Base-by-base conservation (phyloP, 495 filamentous ascomycete genomes). In the Glonium stellatum region DNA sequence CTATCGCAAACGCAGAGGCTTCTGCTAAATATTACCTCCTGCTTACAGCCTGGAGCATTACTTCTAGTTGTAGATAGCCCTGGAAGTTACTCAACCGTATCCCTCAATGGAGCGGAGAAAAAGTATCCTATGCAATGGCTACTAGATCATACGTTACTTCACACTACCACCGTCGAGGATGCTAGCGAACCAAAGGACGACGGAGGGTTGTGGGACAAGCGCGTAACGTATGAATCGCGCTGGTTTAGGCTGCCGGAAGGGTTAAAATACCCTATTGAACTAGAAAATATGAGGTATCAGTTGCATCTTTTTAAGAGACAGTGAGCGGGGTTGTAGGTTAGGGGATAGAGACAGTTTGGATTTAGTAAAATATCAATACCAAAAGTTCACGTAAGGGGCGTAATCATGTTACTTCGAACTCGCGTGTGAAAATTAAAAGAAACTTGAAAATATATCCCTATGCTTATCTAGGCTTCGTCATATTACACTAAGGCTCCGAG, bases 281-380 rank as follows among this genome's bases (percentile, higher is more conserved):
- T 97, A 72, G 92, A 97, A 76, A 87, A 96, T 72, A 95, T 96
- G 90, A 82, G 92, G 55, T 96, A 89, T 76, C 91, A 96, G 73
- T 76, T 96, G 64, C 89, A 95, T 78, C 67, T 96, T 10, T 96
- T 92, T 64, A 31, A 31, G 27, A 31, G 27, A 31, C 27, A 6
- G 27, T 31, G 27, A 31, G 6, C 6, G 27, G 27, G 6, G 2
- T 31, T 31, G 6, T 6, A 31, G 6, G 27, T 6, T 31, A 6
- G 6, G 6, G 27, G 27, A 31, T 6, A 31, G 3, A n/a, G n/a
- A n/a, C n/a, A n/a, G n/a, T n/a, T n/a, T n/a, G n/a, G n/a, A n/a
- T n/a, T n/a, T n/a, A n/a, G n/a, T n/a, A n/a, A n/a, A n/a, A n/a
- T n/a, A n/a, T n/a, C n/a, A n/a, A n/a, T n/a, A n/a, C n/a, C n/a